Evolutionary conservation across 257 asterid genomes (phyloP).

Genomic region (Eucommia ulmoides): DNA sequence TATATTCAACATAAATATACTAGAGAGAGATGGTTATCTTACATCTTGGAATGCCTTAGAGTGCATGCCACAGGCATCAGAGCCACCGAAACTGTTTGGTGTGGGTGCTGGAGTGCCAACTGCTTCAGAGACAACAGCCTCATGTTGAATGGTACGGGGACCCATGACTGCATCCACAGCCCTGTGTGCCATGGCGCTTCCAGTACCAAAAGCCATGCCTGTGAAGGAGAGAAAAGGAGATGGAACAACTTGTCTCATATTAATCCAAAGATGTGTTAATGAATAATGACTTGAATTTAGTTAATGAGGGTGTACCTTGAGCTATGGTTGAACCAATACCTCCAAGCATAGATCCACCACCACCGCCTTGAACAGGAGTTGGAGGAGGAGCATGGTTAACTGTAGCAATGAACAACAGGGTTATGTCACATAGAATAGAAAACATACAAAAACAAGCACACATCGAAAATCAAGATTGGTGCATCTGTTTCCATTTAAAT

Average conservation of each 20-base stretch:
- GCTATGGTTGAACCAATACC: slow-evolving; percentile 65
- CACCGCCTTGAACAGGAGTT: slow-evolving; percentile 42
- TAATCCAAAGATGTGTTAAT: too few species aligned
- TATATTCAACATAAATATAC: too few species aligned
- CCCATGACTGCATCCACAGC: slow-evolving; percentile 70
- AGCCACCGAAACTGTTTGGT: slow-evolving; percentile 24
- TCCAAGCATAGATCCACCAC: slow-evolving; percentile 61
- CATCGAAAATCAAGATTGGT: background rate
- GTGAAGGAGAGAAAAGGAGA: background rate
- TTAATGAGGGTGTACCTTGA: slow-evolving; percentile 62
- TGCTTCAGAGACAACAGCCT: slow-evolving; percentile 39
- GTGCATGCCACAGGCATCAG: slow-evolving; percentile 52
- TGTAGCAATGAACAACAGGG: slow-evolving; percentile 16
- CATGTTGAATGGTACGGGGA: slow-evolving; percentile 68
- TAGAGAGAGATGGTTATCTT: slow-evolving; percentile 8
- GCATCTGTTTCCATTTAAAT: background rate
- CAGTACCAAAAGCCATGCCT: slow-evolving; percentile 72
- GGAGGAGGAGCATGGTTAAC: slow-evolving; percentile 71
- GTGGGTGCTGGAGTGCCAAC: slow-evolving; percentile 33
- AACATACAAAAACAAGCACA: background rate
- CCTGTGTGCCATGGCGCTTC: slow-evolving; percentile 67
- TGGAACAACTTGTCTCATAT: background rate
- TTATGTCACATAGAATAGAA: too few species aligned
- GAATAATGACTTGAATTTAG: too few species aligned
- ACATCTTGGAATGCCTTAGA: slow-evolving; percentile 71